phyloP scores from a whole-genome alignment of 768 basidiomycete genomes.

The Suillus variegatus region DNA sequence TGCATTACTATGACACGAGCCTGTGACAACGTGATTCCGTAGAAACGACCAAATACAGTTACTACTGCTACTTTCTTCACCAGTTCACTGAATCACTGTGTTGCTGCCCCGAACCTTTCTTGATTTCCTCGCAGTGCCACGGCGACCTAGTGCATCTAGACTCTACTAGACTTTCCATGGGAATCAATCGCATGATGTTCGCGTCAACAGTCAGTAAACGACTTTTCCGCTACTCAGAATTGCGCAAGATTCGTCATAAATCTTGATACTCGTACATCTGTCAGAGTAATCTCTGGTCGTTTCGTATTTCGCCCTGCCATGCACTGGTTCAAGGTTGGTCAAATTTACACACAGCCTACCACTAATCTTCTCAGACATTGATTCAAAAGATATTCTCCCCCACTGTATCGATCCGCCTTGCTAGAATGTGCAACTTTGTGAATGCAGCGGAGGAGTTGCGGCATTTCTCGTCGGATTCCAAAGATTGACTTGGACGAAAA shows the following conservation, averaged over 20 bases:
- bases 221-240: not conserved
- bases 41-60: no score
- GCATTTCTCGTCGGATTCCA: constrained; percentile 54
- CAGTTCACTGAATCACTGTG: no score
- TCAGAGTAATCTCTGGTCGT: constrained; percentile 38
- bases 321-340: constrained; percentile 41
- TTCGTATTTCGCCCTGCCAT: constrained; percentile 18
- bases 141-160: no score
- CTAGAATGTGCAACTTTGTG: constrained; percentile 86
- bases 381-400: constrained; percentile 90
- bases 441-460: constrained; percentile 85
- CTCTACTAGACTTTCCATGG: no score
- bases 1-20: no score
- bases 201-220: not conserved
- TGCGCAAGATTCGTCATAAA: constrained; percentile 25
- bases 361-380: constrained; percentile 57
- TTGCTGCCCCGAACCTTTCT: no score
- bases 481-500: constrained; percentile 53
- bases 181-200: not conserved
- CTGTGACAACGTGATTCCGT: no score
- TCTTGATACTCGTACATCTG: constrained; percentile 82
- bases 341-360: constrained; percentile 85
- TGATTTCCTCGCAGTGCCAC: no score
- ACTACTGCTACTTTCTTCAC: no score
- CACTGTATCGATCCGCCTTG: constrained; percentile 69